Base-by-base conservation (phyloP, 768 basidiomycete genomes). In the Leccinum obscurum region DNA sequence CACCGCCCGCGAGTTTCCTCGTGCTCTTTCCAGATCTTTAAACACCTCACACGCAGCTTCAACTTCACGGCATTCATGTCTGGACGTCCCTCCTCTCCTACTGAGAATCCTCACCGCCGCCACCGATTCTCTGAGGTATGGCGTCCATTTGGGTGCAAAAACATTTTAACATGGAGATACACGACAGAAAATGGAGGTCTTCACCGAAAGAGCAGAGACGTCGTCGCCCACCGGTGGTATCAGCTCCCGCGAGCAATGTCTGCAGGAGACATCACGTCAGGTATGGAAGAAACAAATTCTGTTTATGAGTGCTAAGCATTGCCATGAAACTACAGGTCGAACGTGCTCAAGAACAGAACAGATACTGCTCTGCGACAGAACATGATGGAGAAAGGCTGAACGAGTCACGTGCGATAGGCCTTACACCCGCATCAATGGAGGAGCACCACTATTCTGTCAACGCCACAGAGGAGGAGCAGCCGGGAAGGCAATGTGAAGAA, bases 1-100 rank as follows among this genome's bases (percentile, higher is more conserved):
- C 57, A 14, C 57, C 14, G 24, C 49, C 11, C 39, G 8, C 17
- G 9, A 11, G 41, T 44, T 44, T 20, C n/a, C n/a, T 44, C 41
- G n/a, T 20, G n/a, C n/a, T 44, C 17, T 0, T 44, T 10, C 41
- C n/a, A 9, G n/a, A 20, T 9, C n/a, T 44, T 44, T 9, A 48
- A 57, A 24, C 44, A 68, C 28, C 22, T 37, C 30, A 35, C 20
- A 14, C 60, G 52, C 50, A n/a, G 54, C 59, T 24, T 54, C 63
- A 57, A 54, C 54, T 17, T 51, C 49, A 52, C 57, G 10, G 8
- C 44, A 46, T 55, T 55, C 63, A 64, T 59, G 60, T 51, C 60
- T 55, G 15, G 4, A 2, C 52, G 26, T 48, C 56, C 32, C 39
- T 56, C 30, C 37, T 10, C 20, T 13, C 7, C n/a, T 6, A 1